Conservation (phyloP, 2,329 filamentous ascomycete species). For the Scolecobasidium constrictum region DNA sequence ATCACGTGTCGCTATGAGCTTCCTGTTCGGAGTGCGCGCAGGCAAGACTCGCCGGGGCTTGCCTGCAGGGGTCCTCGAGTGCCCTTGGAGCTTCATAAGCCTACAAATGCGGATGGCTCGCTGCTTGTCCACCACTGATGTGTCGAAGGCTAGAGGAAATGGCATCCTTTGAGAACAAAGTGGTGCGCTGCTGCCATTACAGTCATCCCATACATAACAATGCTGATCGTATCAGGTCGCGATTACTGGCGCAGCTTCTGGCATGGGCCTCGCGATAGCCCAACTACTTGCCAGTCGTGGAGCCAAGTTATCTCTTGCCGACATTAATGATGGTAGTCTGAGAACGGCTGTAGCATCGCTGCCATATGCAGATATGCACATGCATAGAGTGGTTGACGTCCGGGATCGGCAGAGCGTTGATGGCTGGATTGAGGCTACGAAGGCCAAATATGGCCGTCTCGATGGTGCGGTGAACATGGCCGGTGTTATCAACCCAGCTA, state of each 20-base stretch:
- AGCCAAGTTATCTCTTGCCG: conserved; percentile 4
- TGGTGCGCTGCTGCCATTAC: neutral
- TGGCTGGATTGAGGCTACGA: conserved; percentile 23
- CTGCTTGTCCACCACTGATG: too few species aligned
- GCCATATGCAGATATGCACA: neutral
- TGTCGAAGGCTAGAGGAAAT: too few species aligned
- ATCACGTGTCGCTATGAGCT: too few species aligned
- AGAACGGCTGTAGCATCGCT: neutral
- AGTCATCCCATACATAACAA: neutral
- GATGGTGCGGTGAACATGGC: conserved; percentile 30
- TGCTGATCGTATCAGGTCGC: conserved; percentile 2
- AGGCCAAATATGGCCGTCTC: conserved; percentile 20
- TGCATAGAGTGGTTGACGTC: conserved; percentile 23
- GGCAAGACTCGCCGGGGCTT: too few species aligned
- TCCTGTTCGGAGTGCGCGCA: too few species aligned
- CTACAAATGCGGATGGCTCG: too few species aligned
- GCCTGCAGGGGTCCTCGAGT: too few species aligned
- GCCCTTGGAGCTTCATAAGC: too few species aligned
- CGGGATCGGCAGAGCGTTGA: conserved; percentile 21
- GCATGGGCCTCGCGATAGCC: conserved; percentile 4
- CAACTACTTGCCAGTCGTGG: conserved; percentile 6
- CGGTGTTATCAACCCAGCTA: conserved; percentile 30
- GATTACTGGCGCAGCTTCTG: conserved; percentile 7
- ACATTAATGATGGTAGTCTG: neutral
- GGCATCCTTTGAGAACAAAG: neutral